phyloP scores from a whole-genome alignment of 257 asterid genomes.

The Leonotis leonurus region DNA sequence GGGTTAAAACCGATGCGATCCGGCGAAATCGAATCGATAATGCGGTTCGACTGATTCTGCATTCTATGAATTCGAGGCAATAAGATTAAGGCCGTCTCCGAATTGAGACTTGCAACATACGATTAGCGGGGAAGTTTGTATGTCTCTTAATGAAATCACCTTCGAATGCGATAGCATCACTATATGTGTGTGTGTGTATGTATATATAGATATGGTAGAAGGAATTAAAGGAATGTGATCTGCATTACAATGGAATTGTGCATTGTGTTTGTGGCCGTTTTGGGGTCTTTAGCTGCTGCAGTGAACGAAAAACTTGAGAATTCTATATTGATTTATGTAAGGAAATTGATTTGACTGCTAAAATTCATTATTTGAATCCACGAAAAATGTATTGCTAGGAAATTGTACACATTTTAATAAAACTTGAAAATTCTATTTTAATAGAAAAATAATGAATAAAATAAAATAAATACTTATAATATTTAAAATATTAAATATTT shows the following conservation, averaged over 20 bases:
- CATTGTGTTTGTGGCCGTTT: slow-evolving; percentile 23
- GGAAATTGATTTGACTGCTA: not conserved
- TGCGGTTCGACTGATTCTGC: slow-evolving; percentile 20
- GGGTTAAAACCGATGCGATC: slow-evolving; percentile 12
- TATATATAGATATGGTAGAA: not conserved
- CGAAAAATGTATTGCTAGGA: too few species aligned
- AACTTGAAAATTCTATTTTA: too few species aligned
- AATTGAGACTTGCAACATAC: slow-evolving; percentile 7
- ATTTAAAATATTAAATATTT: too few species aligned
- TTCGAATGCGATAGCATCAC: not conserved
- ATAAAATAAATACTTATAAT: too few species aligned
- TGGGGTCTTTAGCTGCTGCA: not conserved
- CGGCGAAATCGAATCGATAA: slow-evolving; percentile 10
- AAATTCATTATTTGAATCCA: too few species aligned
- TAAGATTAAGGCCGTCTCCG: not conserved
- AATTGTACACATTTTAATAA: too few species aligned
- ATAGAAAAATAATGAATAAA: too few species aligned
- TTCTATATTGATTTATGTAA: not conserved
- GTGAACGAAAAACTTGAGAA: slow-evolving; percentile 13
- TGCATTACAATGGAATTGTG: slow-evolving; percentile 20
- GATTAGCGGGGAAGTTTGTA: not conserved
- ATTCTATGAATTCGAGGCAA: slow-evolving; percentile 12
- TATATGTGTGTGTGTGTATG: not conserved
- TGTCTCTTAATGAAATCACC: not conserved
- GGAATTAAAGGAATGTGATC: slow-evolving; percentile 7